phyloP scores from a whole-genome alignment of 768 basidiomycete genomes.

The Clavaria fumosa region DNA sequence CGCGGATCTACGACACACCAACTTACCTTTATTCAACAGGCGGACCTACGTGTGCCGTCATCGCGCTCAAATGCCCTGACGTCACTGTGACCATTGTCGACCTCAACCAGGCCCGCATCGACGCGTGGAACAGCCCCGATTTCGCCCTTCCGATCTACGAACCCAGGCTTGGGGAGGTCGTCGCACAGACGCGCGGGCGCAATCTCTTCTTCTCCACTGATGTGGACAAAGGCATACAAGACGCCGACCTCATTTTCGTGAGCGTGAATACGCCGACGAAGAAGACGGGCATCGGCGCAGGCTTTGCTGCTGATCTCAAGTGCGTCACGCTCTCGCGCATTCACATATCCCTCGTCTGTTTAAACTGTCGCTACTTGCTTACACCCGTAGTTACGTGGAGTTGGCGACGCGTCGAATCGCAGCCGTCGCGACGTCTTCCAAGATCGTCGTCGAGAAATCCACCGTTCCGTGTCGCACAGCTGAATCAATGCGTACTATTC shows the following conservation, averaged over 20 bases:
- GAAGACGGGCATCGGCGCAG: constrained; percentile 94
- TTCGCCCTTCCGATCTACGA: constrained; percentile 92
- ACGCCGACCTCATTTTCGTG: constrained; percentile 97
- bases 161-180: constrained; percentile 86
- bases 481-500: constrained; percentile 97
- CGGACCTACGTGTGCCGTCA: constrained; percentile 91
- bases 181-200: constrained; percentile 73
- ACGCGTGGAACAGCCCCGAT: constrained; percentile 89
- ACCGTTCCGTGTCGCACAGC: constrained; percentile 98
- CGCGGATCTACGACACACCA: constrained; percentile 1
- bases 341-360: constrained; percentile 5
- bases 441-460: constrained; percentile 99
- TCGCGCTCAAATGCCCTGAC: constrained; percentile 85
- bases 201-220: constrained; percentile 97
- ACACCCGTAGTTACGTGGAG: constrained; percentile 71
- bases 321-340: constrained; percentile 26
- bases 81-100: constrained; percentile 96
- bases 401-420: constrained; percentile 94
- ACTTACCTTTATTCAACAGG: constrained; percentile 28
- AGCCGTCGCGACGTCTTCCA: constrained; percentile 72
- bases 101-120: constrained; percentile 84
- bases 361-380: constrained; percentile 6
- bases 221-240: constrained; percentile 81
- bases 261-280: constrained; percentile 99
- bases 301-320: constrained; percentile 98